Evolutionary conservation across 2,329 filamentous ascomycete species (phyloP).

Genomic region (Arthrocladium fulminans): DNA sequence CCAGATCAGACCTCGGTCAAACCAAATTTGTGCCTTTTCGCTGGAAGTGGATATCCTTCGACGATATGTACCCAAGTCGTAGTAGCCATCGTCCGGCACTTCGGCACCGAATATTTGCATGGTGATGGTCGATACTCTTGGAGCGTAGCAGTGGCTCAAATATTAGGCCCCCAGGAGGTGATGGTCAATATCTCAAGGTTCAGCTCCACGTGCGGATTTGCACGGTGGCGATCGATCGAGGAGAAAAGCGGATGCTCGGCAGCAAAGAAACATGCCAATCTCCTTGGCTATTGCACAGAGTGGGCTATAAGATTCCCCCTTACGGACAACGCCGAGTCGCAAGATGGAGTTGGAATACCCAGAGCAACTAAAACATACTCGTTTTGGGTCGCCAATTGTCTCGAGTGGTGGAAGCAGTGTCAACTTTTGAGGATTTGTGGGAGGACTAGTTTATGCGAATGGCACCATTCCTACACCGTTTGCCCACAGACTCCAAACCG

Average conservation of each 20-base stretch:
- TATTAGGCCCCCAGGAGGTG: too few relatives aligned
- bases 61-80: constrained; percentile 29
- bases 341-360: too few relatives aligned
- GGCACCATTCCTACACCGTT: neutral
- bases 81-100: constrained; percentile 22
- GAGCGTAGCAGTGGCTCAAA: neutral
- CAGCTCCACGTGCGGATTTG: neutral
- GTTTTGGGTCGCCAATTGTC: too few relatives aligned
- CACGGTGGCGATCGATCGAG: neutral
- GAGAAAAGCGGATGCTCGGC: neutral
- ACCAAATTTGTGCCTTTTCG: constrained; percentile 30
- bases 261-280: neutral
- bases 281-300: neutral
- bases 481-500: neutral
- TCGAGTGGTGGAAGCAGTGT: too few relatives aligned
- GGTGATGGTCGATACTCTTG: neutral
- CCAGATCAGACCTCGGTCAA: constrained; percentile 32
- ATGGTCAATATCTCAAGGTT: too few relatives aligned
- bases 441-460: constrained; percentile 1
- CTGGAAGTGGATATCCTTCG: constrained; percentile 27
- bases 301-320: neutral
- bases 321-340: neutral
- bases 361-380: too few relatives aligned
- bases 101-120: constrained; percentile 1
- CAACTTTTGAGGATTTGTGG: too few relatives aligned